These are phyloP conservation scores for Andrographis paniculata DNA, from an alignment of 305 asterid genomes.

Conservation along the genomic window DNA sequence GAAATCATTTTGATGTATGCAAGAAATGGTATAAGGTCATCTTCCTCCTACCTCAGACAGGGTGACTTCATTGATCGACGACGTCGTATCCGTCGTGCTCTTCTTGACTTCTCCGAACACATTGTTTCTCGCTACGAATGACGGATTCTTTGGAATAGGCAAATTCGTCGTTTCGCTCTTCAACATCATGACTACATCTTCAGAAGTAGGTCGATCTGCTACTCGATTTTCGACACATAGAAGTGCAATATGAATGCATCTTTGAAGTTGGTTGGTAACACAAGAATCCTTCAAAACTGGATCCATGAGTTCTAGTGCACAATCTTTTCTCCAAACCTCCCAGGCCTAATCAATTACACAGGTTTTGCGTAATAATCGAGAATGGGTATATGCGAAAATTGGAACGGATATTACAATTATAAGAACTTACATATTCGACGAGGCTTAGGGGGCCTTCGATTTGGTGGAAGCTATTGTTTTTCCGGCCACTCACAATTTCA, in stretches of 20 bases:
- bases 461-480: too few species aligned
- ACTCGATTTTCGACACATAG: conserved; percentile 48
- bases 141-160: conserved; percentile 35
- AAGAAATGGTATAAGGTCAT: too few species aligned
- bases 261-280: conserved; percentile 19
- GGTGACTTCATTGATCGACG: conserved; percentile 19
- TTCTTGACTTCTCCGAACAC: conserved; percentile 1
- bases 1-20: too few species aligned
- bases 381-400: too few species aligned
- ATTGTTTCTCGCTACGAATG: conserved; percentile 29
- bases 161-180: conserved; percentile 21
- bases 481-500: too few species aligned
- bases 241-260: conserved; percentile 44
- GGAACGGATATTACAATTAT: too few species aligned
- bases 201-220: conserved; percentile 44
- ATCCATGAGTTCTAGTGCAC: conserved; percentile 37
- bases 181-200: conserved; percentile 37
- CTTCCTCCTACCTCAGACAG: conserved; percentile 17
- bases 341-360: too few species aligned
- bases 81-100: too few species aligned
- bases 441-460: conserved; percentile 40
- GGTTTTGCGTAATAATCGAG: too few species aligned
- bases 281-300: conserved; percentile 24
- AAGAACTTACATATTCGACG: conserved; percentile 39
- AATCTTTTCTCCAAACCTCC: conserved; percentile 38